Conservation (phyloP, 768 basidiomycete species). For the Melanogaster broomeanus region DNA sequence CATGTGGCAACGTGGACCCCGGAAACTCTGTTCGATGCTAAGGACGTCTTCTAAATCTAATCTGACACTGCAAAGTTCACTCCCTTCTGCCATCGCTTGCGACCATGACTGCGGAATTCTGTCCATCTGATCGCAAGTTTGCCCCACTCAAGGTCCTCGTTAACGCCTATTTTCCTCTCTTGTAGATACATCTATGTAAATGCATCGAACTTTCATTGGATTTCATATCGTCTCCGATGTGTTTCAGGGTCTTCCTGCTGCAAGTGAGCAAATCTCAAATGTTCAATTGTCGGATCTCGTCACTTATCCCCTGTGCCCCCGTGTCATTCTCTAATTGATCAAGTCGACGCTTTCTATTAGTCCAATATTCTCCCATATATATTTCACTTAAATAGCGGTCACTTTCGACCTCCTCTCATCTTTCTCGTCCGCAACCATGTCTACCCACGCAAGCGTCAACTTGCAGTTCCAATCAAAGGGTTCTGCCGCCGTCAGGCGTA, state of each 20-base stretch:
- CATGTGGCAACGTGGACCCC: slow-evolving; percentile 21
- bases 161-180: slow-evolving; percentile 7
- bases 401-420: slow-evolving; percentile 19
- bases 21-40: slow-evolving; percentile 22
- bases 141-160: slow-evolving; percentile 8
- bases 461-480: slow-evolving; percentile 62
- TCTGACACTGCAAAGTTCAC: too few species aligned
- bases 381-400: slow-evolving; percentile 35
- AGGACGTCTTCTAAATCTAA: too few species aligned
- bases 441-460: slow-evolving; percentile 39
- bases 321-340: slow-evolving; percentile 3
- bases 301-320: neutral
- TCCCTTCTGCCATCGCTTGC: too few species aligned
- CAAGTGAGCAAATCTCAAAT: slow-evolving; percentile 9
- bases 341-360: too few species aligned
- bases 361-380: slow-evolving; percentile 1
- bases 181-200: neutral
- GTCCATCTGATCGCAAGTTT: neutral
- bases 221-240: slow-evolving; percentile 16
- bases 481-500: slow-evolving; percentile 63
- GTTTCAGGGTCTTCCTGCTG: slow-evolving; percentile 25
- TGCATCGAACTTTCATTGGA: neutral
- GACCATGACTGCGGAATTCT: too few species aligned
- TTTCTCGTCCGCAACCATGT: slow-evolving; percentile 45
- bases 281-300: slow-evolving; percentile 9